A percentile compares a stretch with the other conserved stretches of the same genome.
Evolutionary conservation across 148 eudicot species (phyloP).

Genomic region (Heliamphora exappendiculata): DNA sequence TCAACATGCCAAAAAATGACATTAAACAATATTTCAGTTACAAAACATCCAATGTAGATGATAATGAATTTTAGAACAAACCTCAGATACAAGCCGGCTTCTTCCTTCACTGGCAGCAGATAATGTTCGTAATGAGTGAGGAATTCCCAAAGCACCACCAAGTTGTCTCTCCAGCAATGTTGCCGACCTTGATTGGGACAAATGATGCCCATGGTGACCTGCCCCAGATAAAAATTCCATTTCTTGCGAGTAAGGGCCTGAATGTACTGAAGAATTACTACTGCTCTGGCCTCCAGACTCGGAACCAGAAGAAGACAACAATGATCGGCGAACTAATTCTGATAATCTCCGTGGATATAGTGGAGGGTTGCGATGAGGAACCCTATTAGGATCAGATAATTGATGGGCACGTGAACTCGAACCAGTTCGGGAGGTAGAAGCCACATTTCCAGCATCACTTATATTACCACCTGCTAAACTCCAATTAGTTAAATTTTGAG

Average conservation of each 20-base stretch:
- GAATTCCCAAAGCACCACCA: slow-evolving; percentile 49
- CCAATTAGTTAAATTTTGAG: slow-evolving; percentile 45
- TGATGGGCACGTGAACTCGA: slow-evolving; percentile 30
- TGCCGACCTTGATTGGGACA: slow-evolving; percentile 39
- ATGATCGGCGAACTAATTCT: slow-evolving; percentile 59
- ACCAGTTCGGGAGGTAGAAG: slow-evolving; percentile 48
- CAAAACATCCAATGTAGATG: neutral
- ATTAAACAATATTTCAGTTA: neutral
- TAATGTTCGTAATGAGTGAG: slow-evolving; percentile 50
- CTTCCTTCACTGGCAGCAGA: slow-evolving; percentile 82
- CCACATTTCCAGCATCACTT: slow-evolving; percentile 32
- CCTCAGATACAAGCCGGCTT: slow-evolving; percentile 86
- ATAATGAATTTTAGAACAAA: slow-evolving; percentile 12
- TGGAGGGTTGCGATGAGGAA: slow-evolving; percentile 40
- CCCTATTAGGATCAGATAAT: slow-evolving; percentile 39
- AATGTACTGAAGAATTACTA: slow-evolving; percentile 23
- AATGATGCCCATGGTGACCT: slow-evolving; percentile 37
- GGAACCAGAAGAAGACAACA: slow-evolving; percentile 37
- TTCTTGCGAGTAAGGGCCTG: slow-evolving; percentile 38
- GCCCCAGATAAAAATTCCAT: slow-evolving; percentile 21
- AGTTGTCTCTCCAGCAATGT: slow-evolving; percentile 57
- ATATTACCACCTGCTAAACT: slow-evolving; percentile 31
- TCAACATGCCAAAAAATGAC: neutral
- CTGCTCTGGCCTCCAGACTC: slow-evolving; percentile 48
- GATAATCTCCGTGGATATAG: slow-evolving; percentile 65